Evolutionary conservation across 2,329 filamentous ascomycete species (phyloP).

Genomic region (Talaromyces islandicus): DNA sequence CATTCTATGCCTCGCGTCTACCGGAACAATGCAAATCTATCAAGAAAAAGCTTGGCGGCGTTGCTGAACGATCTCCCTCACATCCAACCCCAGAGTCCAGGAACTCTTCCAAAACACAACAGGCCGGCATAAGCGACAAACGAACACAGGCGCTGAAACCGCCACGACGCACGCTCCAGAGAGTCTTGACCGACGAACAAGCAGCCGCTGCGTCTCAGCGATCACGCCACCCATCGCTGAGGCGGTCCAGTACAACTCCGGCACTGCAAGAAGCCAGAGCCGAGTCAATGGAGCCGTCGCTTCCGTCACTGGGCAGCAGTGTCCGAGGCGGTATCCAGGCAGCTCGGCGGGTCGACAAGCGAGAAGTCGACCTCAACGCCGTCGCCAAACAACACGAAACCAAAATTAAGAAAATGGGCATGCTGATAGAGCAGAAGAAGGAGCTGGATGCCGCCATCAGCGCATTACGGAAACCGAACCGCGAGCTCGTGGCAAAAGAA

Average conservation of each 20-base stretch:
- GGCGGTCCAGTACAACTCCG: slow-evolving; percentile 38
- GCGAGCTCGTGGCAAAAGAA: slow-evolving; percentile 40
- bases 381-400: slow-evolving; percentile 39
- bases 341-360: slow-evolving; percentile 40
- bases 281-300: slow-evolving; percentile 36
- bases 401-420: slow-evolving; percentile 41
- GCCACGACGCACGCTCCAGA: slow-evolving; percentile 35
- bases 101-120: slow-evolving; percentile 17
- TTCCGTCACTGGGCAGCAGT: slow-evolving; percentile 28
- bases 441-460: slow-evolving; percentile 45
- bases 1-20: slow-evolving; percentile 44
- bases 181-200: slow-evolving; percentile 42
- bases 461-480: slow-evolving; percentile 42
- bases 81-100: slow-evolving; percentile 24
- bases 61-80: slow-evolving; percentile 28
- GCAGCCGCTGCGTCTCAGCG: slow-evolving; percentile 21
- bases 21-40: slow-evolving; percentile 42
- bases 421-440: slow-evolving; percentile 41
- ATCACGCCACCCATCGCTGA: slow-evolving; percentile 31
- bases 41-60: slow-evolving; percentile 43
- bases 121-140: slow-evolving; percentile 27
- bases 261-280: slow-evolving; percentile 32
- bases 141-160: slow-evolving; percentile 18
- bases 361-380: slow-evolving; percentile 44
- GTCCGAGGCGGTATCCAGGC: slow-evolving; percentile 41